Evolutionary conservation across 2,329 filamentous ascomycete species (phyloP).

Genomic region (Dendrostoma leiphaemia): DNA sequence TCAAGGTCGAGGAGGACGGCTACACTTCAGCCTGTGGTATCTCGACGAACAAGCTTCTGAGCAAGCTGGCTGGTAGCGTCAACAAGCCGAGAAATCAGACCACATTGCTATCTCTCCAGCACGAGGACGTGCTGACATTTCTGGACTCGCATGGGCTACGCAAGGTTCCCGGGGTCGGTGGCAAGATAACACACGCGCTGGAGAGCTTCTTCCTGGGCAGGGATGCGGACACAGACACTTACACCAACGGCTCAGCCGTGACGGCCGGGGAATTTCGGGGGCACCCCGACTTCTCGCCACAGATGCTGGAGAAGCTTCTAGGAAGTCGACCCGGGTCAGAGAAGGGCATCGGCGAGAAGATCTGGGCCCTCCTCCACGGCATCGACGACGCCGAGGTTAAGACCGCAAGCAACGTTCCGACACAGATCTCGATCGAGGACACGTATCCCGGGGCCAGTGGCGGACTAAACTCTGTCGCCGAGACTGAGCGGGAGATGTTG

Average conservation of each 20-base stretch:
- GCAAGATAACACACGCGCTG: slow-evolving; percentile 60
- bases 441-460: slow-evolving; percentile 63
- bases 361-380: slow-evolving; percentile 81
- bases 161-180: slow-evolving; percentile 82
- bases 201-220: slow-evolving; percentile 52
- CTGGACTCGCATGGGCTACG: slow-evolving; percentile 74
- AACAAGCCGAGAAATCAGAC: slow-evolving; percentile 91
- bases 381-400: slow-evolving; percentile 74
- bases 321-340: slow-evolving; percentile 64
- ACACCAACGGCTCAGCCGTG: slow-evolving; percentile 44
- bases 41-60: slow-evolving; percentile 80
- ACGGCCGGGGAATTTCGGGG: slow-evolving; percentile 65
- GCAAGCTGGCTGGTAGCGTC: slow-evolving; percentile 79
- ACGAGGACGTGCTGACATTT: slow-evolving; percentile 59
- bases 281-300: slow-evolving; percentile 61
- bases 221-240: slow-evolving; percentile 31
- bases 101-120: slow-evolving; percentile 68
- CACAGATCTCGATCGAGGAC: slow-evolving; percentile 93
- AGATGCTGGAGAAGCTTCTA: slow-evolving; percentile 66
- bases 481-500: slow-evolving; percentile 67
- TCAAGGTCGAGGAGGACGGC: slow-evolving; percentile 70
- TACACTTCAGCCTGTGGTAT: slow-evolving; percentile 89
- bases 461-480: slow-evolving; percentile 61
- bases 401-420: slow-evolving; percentile 68
- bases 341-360: slow-evolving; percentile 66